phyloP scores from a whole-genome alignment of 23 red algal species.

The Cyanidioschyzon merolae region DNA sequence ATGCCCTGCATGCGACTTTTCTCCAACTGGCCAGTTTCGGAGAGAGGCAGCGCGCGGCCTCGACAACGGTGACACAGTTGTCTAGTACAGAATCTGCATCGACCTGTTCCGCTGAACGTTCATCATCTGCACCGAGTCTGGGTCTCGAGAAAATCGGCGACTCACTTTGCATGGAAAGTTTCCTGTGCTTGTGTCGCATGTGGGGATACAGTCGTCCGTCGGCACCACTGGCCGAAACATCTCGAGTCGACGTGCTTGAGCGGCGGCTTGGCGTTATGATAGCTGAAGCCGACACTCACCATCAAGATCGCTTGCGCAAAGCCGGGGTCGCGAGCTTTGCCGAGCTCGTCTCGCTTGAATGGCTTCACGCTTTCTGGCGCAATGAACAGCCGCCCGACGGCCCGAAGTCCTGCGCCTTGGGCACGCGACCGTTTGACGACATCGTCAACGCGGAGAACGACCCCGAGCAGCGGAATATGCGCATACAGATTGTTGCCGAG shows the following conservation, averaged over 20 bases:
- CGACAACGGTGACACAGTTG: background rate
- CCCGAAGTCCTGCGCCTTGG: background rate
- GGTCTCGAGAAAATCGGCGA: background rate
- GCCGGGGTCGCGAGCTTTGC: background rate
- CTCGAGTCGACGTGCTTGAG: background rate
- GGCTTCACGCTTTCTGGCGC: background rate
- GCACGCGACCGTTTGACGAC: background rate
- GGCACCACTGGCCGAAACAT: background rate
- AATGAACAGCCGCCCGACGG: background rate
- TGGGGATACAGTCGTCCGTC: background rate
- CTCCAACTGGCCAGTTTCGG: background rate
- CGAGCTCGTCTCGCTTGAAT: background rate
- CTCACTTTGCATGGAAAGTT: background rate
- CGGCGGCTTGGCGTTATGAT: background rate
- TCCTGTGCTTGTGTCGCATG: background rate
- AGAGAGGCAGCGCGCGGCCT: background rate
- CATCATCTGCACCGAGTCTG: too few relatives aligned
- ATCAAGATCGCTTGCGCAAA: background rate
- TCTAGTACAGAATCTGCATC: background rate
- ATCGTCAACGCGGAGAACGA: background rate
- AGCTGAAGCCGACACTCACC: background rate
- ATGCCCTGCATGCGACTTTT: background rate
- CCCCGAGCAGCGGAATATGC: background rate
- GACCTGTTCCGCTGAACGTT: too few relatives aligned
- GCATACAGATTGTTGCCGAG: background rate